A percentile compares a stretch with the other conserved stretches of the same genome.
Conservation (phyloP, 306 rosid genomes). For the Ormosia emarginata region DNA sequence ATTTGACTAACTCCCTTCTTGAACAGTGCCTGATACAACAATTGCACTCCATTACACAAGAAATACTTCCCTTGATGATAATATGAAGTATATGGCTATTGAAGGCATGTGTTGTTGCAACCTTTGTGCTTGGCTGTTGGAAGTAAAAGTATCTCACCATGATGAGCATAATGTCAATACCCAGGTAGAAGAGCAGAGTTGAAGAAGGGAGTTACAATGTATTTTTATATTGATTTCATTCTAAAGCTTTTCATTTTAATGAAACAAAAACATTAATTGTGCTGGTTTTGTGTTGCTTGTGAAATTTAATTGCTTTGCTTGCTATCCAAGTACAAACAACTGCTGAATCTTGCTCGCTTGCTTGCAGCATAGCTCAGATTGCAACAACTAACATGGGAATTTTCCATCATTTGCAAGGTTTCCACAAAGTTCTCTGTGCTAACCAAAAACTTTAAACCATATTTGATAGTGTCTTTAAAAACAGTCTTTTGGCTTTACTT, state of each 20-base stretch:
- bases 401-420: conserved; percentile 14
- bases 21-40: conserved; percentile 47
- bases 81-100: not conserved
- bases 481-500: too few relatives aligned
- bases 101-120: not conserved
- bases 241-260: not conserved
- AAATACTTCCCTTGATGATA: not conserved
- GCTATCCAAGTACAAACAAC: not conserved
- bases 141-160: not conserved
- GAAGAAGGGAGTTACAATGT: not conserved
- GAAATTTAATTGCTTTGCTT: not conserved
- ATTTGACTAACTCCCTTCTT: conserved; percentile 52
- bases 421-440: not conserved
- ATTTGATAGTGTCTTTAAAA: not conserved
- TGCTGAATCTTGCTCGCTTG: not conserved
- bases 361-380: too few relatives aligned
- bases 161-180: not conserved
- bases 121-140: too few relatives aligned
- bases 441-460: not conserved
- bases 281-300: not conserved
- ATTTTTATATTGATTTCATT: not conserved
- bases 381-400: not conserved
- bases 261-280: not conserved
- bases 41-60: too few relatives aligned
- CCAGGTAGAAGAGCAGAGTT: too few relatives aligned